A percentile compares a stretch with the other conserved stretches of the same genome.
Conservation (phyloP, 1,284 basidiomycete genomes). For the Ganoderma meredithae region DNA sequence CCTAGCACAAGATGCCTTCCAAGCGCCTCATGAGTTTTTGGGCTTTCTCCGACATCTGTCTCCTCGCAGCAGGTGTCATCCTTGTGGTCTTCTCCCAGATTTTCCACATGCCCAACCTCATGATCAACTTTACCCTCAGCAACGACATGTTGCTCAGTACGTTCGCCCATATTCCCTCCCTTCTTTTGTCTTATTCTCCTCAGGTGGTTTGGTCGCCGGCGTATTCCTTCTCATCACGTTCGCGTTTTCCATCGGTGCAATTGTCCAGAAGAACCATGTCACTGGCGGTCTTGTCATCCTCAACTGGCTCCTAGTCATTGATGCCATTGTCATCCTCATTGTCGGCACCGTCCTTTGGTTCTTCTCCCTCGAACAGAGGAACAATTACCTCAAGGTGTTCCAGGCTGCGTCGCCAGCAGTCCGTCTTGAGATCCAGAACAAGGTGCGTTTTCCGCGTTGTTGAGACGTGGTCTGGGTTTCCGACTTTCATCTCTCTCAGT, state of each 20-base stretch:
- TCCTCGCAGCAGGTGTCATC: constrained; percentile 73
- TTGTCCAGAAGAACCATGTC: constrained; percentile 73
- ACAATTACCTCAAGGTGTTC: constrained; percentile 70
- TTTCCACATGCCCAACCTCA: constrained; percentile 68
- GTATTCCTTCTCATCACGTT: constrained; percentile 73
- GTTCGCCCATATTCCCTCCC: constrained; percentile 32
- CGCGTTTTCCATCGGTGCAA: constrained; percentile 70
- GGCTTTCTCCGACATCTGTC: constrained; percentile 71
- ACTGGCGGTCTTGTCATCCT: constrained; percentile 73
- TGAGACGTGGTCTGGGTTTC: not conserved
- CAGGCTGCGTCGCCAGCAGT: constrained; percentile 51
- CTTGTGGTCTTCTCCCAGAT: constrained; percentile 72
- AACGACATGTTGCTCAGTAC: constrained; percentile 66
- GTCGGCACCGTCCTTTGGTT: constrained; percentile 82
- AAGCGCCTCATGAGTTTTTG: constrained; percentile 73
- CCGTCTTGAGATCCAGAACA: constrained; percentile 73
- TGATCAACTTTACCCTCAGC: constrained; percentile 75
- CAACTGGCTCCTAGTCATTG: constrained; percentile 74
- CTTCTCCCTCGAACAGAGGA: constrained; percentile 74
- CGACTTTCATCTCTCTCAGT: constrained; percentile 46
- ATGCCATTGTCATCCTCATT: constrained; percentile 63
- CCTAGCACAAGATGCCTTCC: constrained; percentile 66
- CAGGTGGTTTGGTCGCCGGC: constrained; percentile 78
- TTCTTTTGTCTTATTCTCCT: constrained; percentile 14
- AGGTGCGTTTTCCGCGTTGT: constrained; percentile 51